Base-by-base conservation (phyloP, 306 rosid genomes). In the Hippophae gyantsensis region DNA sequence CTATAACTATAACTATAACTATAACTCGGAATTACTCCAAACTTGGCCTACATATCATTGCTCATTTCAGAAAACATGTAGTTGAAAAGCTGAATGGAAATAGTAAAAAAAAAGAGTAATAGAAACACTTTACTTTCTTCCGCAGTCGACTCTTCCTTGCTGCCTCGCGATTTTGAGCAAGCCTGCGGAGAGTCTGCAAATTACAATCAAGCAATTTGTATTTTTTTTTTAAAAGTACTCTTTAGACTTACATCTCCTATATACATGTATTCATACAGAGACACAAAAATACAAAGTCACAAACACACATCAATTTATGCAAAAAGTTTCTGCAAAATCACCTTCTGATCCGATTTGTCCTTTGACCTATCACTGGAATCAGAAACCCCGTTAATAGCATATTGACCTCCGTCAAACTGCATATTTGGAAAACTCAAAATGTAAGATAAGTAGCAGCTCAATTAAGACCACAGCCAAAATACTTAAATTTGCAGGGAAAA, bases 131-230 rank as follows among this genome's bases (percentile, higher is more conserved):
- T 82, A 92, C 99, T 71, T 92, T 92, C 73, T 92, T 92, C 72
- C 96, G 78, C 83, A 92, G 63, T 42, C 99, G 86, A 63, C 99
- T 92, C 84, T 92, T 92, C 57, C 99, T 81, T 5, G 99, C 99
- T n/a, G 99, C 99, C 82, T 92, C 99, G 23, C 99, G 92, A 80
- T 92, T 92, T 67, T 92, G 99, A 66, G 99, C 99, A 38, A 92
- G 93, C 82, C 99, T 77, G 7, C 99, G 94, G 44, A 85, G 95
- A 66, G 82, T 83, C 99, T 92, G 81, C 80, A 78, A 73, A 46
- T 56, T 10, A 25, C 13, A 71, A 72, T 56, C 25, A 12, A 65
- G 44, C 10, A 60, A 66, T 18, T 18, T 18, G 18, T 43, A 5
- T n/a, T n/a, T n/a, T n/a, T n/a, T n/a, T n/a, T n/a, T n/a, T n/a